A percentile compares a stretch with the other conserved stretches of the same genome.
These are phyloP conservation scores for Coemansia asiatica DNA, from an alignment of 192 early-diverging fungal genomes.

Conservation along the genomic window DNA sequence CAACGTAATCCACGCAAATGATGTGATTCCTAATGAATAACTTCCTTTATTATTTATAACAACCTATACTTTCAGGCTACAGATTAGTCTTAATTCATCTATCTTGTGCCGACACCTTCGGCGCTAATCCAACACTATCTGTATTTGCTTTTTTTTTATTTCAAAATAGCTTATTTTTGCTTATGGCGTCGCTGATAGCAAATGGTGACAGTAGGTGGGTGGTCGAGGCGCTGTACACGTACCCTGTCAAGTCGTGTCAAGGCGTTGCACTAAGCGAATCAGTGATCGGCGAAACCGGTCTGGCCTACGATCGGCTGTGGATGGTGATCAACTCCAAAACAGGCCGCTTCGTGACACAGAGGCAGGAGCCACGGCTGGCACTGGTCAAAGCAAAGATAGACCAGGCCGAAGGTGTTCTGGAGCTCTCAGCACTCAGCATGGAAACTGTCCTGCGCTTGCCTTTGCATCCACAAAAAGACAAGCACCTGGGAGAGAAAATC, in stretches of 20 bases:
- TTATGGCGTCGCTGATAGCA: background rate
- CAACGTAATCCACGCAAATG: no score
- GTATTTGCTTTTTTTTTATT: no score
- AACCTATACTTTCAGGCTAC: no score
- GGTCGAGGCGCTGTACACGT: constrained; percentile 36
- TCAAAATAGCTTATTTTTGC: no score
- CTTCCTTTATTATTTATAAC: background rate
- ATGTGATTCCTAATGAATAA: no score
- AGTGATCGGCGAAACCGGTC: constrained; percentile 23
- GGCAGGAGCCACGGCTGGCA: constrained; percentile 31
- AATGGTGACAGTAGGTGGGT: constrained; percentile 6
- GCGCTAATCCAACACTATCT: no score
- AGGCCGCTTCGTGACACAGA: constrained; percentile 44
- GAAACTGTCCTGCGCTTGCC: constrained; percentile 23
- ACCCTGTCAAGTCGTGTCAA: constrained; percentile 50
- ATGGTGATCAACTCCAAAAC: constrained; percentile 30
- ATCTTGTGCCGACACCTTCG: no score
- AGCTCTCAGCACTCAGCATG: constrained; percentile 24
- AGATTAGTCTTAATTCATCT: no score
- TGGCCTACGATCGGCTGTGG: constrained; percentile 50
- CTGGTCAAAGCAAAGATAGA: constrained; percentile 27
- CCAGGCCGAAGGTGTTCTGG: constrained; percentile 1
- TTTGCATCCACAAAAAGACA: constrained; percentile 19
- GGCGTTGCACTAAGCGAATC: constrained; percentile 12
- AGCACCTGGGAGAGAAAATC: constrained; percentile 11